Evolutionary conservation across 2,329 filamentous ascomycete species (phyloP).

Genomic region (Phialophora macrospora): DNA sequence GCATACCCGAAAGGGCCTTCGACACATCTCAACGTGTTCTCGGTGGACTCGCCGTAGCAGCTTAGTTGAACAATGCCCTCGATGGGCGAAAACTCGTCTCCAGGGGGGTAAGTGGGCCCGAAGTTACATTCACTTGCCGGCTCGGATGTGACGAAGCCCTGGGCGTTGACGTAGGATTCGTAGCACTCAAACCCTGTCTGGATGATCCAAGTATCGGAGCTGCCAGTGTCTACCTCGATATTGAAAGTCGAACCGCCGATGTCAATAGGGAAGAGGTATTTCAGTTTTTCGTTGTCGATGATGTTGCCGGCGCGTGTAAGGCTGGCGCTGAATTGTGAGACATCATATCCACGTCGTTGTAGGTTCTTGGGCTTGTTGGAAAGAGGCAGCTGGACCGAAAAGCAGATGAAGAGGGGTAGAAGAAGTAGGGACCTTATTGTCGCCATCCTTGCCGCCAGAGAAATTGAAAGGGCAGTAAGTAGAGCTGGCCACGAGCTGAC

Average conservation of each 20-base stretch:
- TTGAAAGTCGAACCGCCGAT: slow-evolving; percentile 14
- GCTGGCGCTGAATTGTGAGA: not conserved
- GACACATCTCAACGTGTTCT: not conserved
- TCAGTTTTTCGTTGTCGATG: slow-evolving; percentile 7
- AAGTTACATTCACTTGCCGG: not conserved
- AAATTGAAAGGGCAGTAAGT: too few relatives aligned
- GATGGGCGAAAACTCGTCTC: not conserved
- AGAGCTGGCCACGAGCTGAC: too few relatives aligned
- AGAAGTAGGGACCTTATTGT: not conserved
- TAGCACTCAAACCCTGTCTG: slow-evolving; percentile 17
- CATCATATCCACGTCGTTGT: not conserved
- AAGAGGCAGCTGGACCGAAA: not conserved
- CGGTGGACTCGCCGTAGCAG: not conserved
- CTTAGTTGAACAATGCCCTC: not conserved
- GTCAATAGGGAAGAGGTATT: slow-evolving; percentile 17
- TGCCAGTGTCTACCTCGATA: slow-evolving; percentile 19
- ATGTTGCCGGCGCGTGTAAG: not conserved
- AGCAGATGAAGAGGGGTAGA: not conserved
- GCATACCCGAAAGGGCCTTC: not conserved
- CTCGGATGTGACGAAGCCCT: not conserved
- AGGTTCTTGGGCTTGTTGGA: not conserved
- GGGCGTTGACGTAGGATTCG: not conserved
- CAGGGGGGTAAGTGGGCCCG: not conserved
- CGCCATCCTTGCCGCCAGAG: not conserved
- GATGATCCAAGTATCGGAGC: slow-evolving; percentile 22